A percentile compares a stretch with the other conserved stretches of the same genome.
These are phyloP conservation scores for Lipomyces anomalus DNA, from an alignment of 805 yeast genomes.

Conservation along the genomic window DNA sequence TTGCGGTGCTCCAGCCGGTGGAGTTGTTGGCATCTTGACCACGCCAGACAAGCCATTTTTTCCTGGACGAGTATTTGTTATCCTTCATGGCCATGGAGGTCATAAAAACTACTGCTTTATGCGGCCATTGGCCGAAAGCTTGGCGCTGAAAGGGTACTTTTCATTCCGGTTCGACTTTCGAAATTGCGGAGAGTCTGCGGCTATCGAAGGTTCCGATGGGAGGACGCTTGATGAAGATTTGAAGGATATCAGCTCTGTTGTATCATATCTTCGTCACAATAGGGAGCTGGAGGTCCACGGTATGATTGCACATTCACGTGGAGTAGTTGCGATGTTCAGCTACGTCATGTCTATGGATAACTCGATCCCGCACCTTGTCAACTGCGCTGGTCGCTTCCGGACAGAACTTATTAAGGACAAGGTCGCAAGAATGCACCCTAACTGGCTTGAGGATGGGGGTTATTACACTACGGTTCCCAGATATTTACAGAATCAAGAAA, in stretches of 20 bases:
- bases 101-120: slow-evolving; percentile 78
- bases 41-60: slow-evolving; percentile 6
- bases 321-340: slow-evolving; percentile 59
- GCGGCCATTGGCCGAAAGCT: slow-evolving; percentile 49
- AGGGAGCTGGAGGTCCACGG: slow-evolving; percentile 45
- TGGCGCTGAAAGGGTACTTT: slow-evolving; percentile 56
- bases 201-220: slow-evolving; percentile 33
- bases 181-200: slow-evolving; percentile 74
- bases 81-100: slow-evolving; percentile 83
- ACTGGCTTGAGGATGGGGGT: slow-evolving; percentile 41
- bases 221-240: slow-evolving; percentile 59
- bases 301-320: slow-evolving; percentile 70
- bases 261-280: slow-evolving; percentile 32
- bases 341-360: slow-evolving; percentile 52
- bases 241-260: slow-evolving; percentile 55
- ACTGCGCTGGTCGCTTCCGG: slow-evolving; percentile 66
- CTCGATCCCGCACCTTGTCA: slow-evolving; percentile 60
- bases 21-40: slow-evolving; percentile 13
- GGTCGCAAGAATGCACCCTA: slow-evolving; percentile 33
- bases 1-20: too few relatives aligned
- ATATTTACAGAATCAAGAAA: slow-evolving; percentile 42
- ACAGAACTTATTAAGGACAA: slow-evolving; percentile 44
- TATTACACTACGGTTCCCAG: slow-evolving; percentile 41
- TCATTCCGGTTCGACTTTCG: slow-evolving; percentile 79
- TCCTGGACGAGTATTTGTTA: slow-evolving; percentile 42